A percentile compares a stretch with the other conserved stretches of the same genome.
These are phyloP conservation scores for Monosporascus sp. DNA, from an alignment of 2,329 filamentous ascomycete genomes.

Conservation along the genomic window DNA sequence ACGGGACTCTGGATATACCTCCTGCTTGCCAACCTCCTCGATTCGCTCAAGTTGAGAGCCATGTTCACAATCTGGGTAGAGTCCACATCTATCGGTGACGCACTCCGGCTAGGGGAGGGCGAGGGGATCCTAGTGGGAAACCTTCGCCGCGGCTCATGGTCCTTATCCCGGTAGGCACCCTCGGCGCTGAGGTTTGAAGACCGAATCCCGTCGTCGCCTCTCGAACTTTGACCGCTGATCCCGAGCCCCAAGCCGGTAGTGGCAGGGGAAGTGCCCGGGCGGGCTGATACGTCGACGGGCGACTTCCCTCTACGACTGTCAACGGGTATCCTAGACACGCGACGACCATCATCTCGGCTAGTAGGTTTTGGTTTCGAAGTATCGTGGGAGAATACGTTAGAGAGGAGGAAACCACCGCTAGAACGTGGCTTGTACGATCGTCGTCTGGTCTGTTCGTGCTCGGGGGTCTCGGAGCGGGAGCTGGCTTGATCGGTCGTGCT, in stretches of 20 bases:
- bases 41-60: conserved; percentile 83
- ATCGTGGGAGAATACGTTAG: conserved; percentile 33
- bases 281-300: conserved; percentile 12
- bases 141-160: conserved; percentile 10
- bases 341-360: conserved; percentile 26
- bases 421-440: conserved; percentile 38
- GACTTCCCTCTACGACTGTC: conserved; percentile 22
- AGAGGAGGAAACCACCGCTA: conserved; percentile 46
- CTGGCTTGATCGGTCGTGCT: conserved; percentile 7
- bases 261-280: conserved; percentile 1
- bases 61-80: conserved; percentile 88
- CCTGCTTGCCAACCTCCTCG: conserved; percentile 58
- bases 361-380: conserved; percentile 6
- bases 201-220: conserved; percentile 6
- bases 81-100: conserved; percentile 57
- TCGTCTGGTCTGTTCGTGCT: conserved; percentile 15
- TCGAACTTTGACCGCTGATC: conserved; percentile 10
- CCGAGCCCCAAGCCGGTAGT: conserved; percentile 6
- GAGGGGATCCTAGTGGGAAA: conserved; percentile 6
- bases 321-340: conserved; percentile 23
- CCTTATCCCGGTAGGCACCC: neutral
- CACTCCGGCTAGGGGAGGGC: conserved; percentile 18
- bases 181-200: neutral
- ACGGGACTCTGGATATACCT: conserved; percentile 48
- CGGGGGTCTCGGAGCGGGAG: conserved; percentile 8